Evolutionary conservation across 2,329 filamentous ascomycete species (phyloP).

Genomic region (Talaromyces sp.): DNA sequence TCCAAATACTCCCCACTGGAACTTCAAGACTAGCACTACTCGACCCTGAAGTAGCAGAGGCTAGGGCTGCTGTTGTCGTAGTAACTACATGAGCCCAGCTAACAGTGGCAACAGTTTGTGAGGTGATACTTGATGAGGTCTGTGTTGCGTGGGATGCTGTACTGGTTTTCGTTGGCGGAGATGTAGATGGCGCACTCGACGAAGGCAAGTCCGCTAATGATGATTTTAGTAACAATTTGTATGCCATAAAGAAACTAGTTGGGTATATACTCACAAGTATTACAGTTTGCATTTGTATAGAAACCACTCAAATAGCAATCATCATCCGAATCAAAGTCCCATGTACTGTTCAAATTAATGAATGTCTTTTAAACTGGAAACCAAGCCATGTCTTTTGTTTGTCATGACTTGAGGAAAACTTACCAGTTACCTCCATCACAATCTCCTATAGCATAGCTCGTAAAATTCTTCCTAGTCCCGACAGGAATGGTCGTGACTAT

Average conservation of each 20-base stretch:
- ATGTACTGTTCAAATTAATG: not conserved
- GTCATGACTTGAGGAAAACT: not conserved
- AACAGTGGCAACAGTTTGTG: not conserved
- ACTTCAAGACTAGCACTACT: not conserved
- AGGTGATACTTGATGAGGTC: not conserved
- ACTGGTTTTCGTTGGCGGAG: not conserved
- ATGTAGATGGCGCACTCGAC: not conserved
- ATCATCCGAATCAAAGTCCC: not conserved
- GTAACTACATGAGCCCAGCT: not conserved
- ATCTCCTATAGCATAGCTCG: not conserved
- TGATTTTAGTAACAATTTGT: not conserved
- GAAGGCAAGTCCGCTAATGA: not conserved
- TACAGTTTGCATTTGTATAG: not conserved
- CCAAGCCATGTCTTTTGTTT: not conserved
- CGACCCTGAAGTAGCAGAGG: not conserved
- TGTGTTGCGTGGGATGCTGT: not conserved
- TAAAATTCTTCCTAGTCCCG: not conserved
- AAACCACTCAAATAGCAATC: not conserved
- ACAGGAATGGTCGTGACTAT: not conserved
- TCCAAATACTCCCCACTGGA: not conserved
- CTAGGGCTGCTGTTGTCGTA: not conserved
- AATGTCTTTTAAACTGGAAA: no score
- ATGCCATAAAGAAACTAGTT: not conserved
- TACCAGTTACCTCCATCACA: not conserved
- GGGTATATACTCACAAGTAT: not conserved